Percentiles rank a stretch among this genome's conserved stretches.
Evolutionary conservation across 176 grass and related monocot species (phyloP).

Genomic region (Ensete glaucum): DNA sequence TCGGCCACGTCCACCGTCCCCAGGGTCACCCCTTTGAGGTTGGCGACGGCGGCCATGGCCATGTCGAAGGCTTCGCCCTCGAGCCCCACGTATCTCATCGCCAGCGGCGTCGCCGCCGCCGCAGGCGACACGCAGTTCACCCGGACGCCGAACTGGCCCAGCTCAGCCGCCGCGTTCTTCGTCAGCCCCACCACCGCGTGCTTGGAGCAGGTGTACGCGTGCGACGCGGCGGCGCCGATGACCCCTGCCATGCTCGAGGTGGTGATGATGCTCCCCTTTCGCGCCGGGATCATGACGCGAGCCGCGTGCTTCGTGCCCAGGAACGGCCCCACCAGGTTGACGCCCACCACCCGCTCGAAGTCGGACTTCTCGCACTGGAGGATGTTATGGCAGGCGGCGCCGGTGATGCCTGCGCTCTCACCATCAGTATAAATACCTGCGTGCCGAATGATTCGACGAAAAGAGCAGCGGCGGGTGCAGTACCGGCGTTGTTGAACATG

Average conservation of each 20-base stretch:
- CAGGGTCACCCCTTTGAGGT: constrained; percentile 12
- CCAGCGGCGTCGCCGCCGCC: constrained; percentile 13
- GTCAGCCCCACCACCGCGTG: constrained; percentile 28
- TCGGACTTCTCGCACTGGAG: constrained; percentile 16
- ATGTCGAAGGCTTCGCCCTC: constrained; percentile 1
- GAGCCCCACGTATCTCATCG: background rate
- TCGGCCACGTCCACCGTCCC: constrained; percentile 24
- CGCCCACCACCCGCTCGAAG: constrained; percentile 27
- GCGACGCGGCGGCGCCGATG: background rate
- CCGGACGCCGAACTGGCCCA: constrained; percentile 23
- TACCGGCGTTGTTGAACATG: constrained; percentile 38
- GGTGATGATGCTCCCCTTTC: background rate
- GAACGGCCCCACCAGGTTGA: constrained; percentile 10
- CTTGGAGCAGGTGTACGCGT: constrained; percentile 27
- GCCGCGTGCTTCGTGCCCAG: constrained; percentile 34
- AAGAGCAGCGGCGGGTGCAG: background rate
- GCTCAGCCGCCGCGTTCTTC: constrained; percentile 26
- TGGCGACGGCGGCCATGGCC: constrained; percentile 3
- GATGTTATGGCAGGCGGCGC: constrained; percentile 4
- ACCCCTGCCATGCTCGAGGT: background rate
- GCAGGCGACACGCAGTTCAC: constrained; percentile 34
- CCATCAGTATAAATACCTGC: no score
- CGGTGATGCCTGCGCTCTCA: constrained; percentile 8
- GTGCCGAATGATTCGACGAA: background rate
- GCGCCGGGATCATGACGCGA: constrained; percentile 30